Evolutionary conservation across 2,329 filamentous ascomycete species (phyloP), one percentile per base, ranked within the genome.

Genomic region (Trichoderma sp.): DNA sequence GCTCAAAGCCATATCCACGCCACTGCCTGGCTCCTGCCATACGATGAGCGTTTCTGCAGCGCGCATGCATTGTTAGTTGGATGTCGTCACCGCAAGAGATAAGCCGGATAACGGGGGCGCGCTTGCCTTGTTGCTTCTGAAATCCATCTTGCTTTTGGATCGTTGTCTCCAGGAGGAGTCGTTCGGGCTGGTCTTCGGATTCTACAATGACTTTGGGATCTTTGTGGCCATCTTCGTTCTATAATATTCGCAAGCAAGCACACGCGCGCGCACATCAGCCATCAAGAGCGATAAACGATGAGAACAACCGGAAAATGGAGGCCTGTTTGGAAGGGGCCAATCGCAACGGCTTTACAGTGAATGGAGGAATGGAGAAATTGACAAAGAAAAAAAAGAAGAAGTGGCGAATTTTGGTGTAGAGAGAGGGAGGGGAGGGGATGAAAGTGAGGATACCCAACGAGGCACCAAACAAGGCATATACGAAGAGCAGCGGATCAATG

Each of bases 61-160:
- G 71, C 77, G 73, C 31, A 19, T 58, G 27, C 27, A 27, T 27
- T 27, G 8, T 68, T 63, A 68, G 66, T 14, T 16, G 21, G 11
- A 72, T 70, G 72, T 74, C 72, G 68, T 62, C 21, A 65, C 24
- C 58, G 0, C 19, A 10, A 10, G 6, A 24, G 40, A 43, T 8
- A 7, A 19, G 27, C 16, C 2, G 8, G 4, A 43, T 10, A 35
- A 27, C 13, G 53, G 37, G 27, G 27, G 40, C 21, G 55, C 16
- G 16, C 83, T 76, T 87, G 91, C 93, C 93, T 91, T 98, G 95
- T 81, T 99, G 96, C 82, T 97, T 97, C 82, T 98, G 94, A 78
- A 98, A 98, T 70, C 92, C 92, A 87, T 98, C 95, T 77, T 97
- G 94, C 79, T 94, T 97, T 71, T 89, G 89, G 73, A 99, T 96